Base-by-base conservation (phyloP, 2,329 filamentous ascomycete genomes). In the Penicillium sclerotigenum region DNA sequence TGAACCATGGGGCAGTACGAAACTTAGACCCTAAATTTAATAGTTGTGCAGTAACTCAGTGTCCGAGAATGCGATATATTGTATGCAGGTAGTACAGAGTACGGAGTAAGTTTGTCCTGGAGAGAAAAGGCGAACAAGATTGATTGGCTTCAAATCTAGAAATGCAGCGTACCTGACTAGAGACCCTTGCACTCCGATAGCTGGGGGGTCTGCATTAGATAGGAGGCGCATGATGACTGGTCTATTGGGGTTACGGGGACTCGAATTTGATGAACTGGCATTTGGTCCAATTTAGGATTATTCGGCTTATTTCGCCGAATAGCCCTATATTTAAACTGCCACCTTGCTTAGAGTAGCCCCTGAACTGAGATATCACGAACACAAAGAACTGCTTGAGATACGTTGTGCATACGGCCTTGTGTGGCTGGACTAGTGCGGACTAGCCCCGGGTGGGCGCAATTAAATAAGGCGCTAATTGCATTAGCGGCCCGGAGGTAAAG, bases 291-390 rank as follows among this genome's bases (percentile, higher is more conserved):
- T 40, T 40, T 33, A 24, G 22, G 38, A 43, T 43, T 28, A 13
- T 9, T 11, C 28, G 28, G 47, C 36, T 16, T 18, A 33, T 26
- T 11, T 10, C 20, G 2, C 16, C 38, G 18, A 22, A 49, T n/a
- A 34, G 38, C 48, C 48, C 28, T 51, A 34, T 41, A 41, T 43
- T 43, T 28, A 43, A 45, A 34, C 26, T 3, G 16, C 20, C 11
- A 20, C 37, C 37, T 51, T 51, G 29, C 48, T 34, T 50, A 18
- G 16, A 20, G 22, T n/a, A n/a, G 40, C 20, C 48, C 48, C 48
- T 51, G 48, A 50, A n/a, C 14, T 29, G 36, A 51, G 16, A 51
- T 34, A 51, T 45, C 48, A 51, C 16, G 45, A 47, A 16, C 20
- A 18, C 28, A 43, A 31, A 31, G 28, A 34, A 26, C 9, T 31